Evolutionary conservation across 1,284 basidiomycete genomes (phyloP).

Genomic region (Vanrija sp.): DNA sequence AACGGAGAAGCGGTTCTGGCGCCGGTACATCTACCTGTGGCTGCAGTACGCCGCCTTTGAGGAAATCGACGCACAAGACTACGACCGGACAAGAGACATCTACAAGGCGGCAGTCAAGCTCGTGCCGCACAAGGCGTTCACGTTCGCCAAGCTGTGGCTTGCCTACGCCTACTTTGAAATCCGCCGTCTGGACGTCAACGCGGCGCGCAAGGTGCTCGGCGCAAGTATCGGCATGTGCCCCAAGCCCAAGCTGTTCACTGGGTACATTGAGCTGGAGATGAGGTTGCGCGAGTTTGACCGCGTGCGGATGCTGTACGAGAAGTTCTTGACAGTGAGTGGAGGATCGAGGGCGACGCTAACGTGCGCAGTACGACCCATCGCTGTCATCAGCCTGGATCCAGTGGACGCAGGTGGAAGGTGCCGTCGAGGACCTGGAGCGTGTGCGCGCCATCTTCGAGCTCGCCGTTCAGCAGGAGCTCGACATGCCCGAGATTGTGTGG

Average conservation of each 20-base stretch:
- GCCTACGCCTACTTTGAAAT: slow-evolving; percentile 91
- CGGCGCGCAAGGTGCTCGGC: slow-evolving; percentile 86
- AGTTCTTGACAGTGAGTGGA: slow-evolving; percentile 72
- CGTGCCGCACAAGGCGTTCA: slow-evolving; percentile 93
- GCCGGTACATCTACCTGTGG: slow-evolving; percentile 88
- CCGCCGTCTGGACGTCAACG: slow-evolving; percentile 71
- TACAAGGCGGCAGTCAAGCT: slow-evolving; percentile 86
- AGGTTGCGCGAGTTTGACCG: slow-evolving; percentile 79
- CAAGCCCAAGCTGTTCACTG: slow-evolving; percentile 88
- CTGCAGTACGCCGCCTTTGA: slow-evolving; percentile 95
- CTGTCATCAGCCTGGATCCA: slow-evolving; percentile 95
- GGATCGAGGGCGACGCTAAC: slow-evolving; percentile 6
- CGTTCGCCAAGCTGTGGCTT: slow-evolving; percentile 93
- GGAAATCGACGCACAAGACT: slow-evolving; percentile 92
- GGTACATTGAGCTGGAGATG: slow-evolving; percentile 86
- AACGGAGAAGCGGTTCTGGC: slow-evolving; percentile 63
- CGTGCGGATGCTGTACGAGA: slow-evolving; percentile 86
- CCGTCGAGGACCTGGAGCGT: slow-evolving; percentile 84
- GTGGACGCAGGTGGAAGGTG: slow-evolving; percentile 90
- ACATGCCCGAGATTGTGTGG: slow-evolving; percentile 98
- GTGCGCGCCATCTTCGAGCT: slow-evolving; percentile 95
- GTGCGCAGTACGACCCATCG: slow-evolving; percentile 61
- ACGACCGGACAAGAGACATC: slow-evolving; percentile 76
- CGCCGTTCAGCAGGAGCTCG: slow-evolving; percentile 86
- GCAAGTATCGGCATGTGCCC: slow-evolving; percentile 91